Base-by-base conservation (phyloP, 208 protist species). In the Leishmania tarentolae region DNA sequence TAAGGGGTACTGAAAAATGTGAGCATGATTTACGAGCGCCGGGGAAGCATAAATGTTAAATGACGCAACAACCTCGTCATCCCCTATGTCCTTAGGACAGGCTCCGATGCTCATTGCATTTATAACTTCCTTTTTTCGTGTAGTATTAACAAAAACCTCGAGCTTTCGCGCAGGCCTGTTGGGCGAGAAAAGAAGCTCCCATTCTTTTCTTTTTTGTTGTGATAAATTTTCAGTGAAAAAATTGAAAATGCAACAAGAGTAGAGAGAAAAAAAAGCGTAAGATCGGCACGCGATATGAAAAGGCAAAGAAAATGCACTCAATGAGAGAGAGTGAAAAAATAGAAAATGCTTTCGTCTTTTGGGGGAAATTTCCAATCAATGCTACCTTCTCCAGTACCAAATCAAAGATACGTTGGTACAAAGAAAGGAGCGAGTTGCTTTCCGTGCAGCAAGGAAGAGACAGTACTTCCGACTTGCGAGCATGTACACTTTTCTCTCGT, bases 1-100 rank as follows among this genome's bases (percentile, higher is more conserved):
- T 65, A 97, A 76, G 28, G 95, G 93, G 79, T 94, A 98, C 81
- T 97, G 94, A 75, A 98, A 97, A 63, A 98, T 86, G 68, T 98
- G 94, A 31, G 93, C 66, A 35, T 96, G 86, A 0, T 91, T 81
- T 28, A 86, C 81, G 17, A 95, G 82, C 28, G 86, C 86, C 15
- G 91, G 85, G 13, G 92, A 89, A 52, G 88, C 79, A 77, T 93
- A 98, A 0, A 98, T 91, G 53, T 88, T 92, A 53, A 95, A 97
- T 1, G 91, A 90, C 1, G 88, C 92, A 24, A 98, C 87, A 0
- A 98, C 89, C 44, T 96, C 91, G 74, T 97, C 94, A 59, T 92
- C 91, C 9, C 82, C 84, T 44, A 78, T 69, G 11, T 87, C 79
- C 17, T 57, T 66, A 21, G 75, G 71, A 1, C 76, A 78, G 15